Evolutionary conservation across 148 eudicot species (phyloP), one percentile per base, ranked within the genome.

Genomic region (Gaultheria prostrata): DNA sequence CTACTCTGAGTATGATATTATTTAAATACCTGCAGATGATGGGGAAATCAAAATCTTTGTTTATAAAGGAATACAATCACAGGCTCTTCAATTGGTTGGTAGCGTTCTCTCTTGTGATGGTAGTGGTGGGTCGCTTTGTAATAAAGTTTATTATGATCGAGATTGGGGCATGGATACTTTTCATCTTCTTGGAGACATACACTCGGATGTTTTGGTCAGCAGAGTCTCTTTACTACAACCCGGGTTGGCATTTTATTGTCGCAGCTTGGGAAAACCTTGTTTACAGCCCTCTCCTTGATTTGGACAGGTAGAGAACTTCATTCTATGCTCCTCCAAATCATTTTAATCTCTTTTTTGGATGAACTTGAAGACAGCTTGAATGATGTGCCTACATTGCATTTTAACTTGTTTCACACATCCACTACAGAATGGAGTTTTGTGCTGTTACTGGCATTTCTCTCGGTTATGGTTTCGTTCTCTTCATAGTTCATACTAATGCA

Each of bases 151-250:
- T 97, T 32, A 82, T 97, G 92, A 43, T 97, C 10, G 99, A 97
- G 89, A 92, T 95, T 24, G 98, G 98, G 45, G 99, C 99, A 2
- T 97, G 99, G 99, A 85, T 95, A 82, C 92, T 97, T 82, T 97
- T 97, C 88, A 92, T 97, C 78, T 97, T 97, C 92, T 88, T 97
- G 86, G 99, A 97, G 90, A 94, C 97, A 33, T 97, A 97, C 81
- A 97, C 99, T 13, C 88, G 99, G 89, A 91, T 97, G 98, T 97
- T 97, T 85, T 97, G 99, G 99, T 93, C 99, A 30, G 93, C 99
- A 0, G 99, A 97, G 88, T 90, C 99, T 80, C 98, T 97, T 80
- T 97, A 97, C 83, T 97, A 94, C 94, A 97, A 95, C 86, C 95
- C 99, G 0, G 90, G 86, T 48, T 97, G 99, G 99, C 97, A 97